Base-by-base conservation (phyloP, 2,329 filamentous ascomycete species). In the Capronia epimyces region DNA sequence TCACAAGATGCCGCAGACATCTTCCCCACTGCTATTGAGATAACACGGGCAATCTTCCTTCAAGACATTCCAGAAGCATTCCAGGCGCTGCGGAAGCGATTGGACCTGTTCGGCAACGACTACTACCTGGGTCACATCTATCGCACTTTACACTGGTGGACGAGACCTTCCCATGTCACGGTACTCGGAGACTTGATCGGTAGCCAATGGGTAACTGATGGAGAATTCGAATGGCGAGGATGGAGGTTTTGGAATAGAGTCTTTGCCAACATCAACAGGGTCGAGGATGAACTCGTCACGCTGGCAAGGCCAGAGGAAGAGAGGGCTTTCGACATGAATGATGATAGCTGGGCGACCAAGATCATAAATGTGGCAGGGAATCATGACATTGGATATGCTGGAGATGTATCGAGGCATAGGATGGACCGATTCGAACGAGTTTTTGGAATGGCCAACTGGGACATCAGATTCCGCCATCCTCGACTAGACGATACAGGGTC, bases 351-450 rank as follows among this genome's bases (percentile, higher is more conserved):
- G 93, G 69, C 75, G n/a, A 77, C 74, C 34, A 80, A 86, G 49
- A 76, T 96, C 57, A 89, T 98, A 66, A 94, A 95, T 60, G 81
- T 97, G 21, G 89, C 83, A 0, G 93, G 93, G 1, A 98, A 98
- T 64, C 93, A 98, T 66, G 93, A 98, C 67, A 84, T 98, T 63
- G 93, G 93, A 27, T 98, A 98, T 66, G 89, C 90, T 0, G 93
- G 93, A 2, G 93, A 98, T 67, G 77, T 97, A 55, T 89, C 85
- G 34, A 71, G 77, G n/a, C 76, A 81, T 55, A 81, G 89, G 2
- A 75, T 96, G 48, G 74, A 80, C 22, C 80, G 93, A 1, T 98
- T 97, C 65, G 89, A 95, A 69, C 76, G 78, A 18, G 79, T 80
- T 1, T 98, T 95, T 71, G 93, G 93, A 50, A 87, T 83, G 58